Percentiles rank a stretch among this genome's conserved stretches.
Evolutionary conservation across 2,329 filamentous ascomycete genomes (phyloP).

Genomic region (Aspergillus pseudoglaucus): DNA sequence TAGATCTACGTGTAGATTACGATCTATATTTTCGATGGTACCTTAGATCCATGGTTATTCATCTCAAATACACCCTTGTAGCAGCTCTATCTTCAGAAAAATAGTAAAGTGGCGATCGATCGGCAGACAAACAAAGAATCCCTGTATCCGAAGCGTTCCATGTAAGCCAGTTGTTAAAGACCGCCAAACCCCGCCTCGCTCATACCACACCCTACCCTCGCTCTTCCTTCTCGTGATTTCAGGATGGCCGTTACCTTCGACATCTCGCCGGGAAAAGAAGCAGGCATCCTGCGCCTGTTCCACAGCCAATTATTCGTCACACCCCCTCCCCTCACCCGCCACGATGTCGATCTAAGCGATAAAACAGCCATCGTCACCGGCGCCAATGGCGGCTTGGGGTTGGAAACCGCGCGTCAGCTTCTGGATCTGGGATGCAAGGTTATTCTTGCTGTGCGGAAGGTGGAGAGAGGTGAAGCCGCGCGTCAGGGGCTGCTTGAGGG

Average conservation of each 20-base stretch:
- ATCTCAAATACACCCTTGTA: too few species aligned
- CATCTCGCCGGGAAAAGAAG: not conserved
- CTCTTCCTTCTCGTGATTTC: too few species aligned
- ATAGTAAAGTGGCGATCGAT: too few species aligned
- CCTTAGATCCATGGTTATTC: too few species aligned
- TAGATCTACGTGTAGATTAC: too few species aligned
- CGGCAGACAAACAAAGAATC: too few species aligned
- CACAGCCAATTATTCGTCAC: not conserved
- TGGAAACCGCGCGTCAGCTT: conserved; percentile 40
- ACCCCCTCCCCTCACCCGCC: not conserved
- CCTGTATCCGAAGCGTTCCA: too few species aligned
- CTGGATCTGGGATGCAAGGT: conserved; percentile 37
- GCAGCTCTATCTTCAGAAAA: too few species aligned
- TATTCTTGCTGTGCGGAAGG: conserved; percentile 44
- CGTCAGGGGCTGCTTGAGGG: conserved; percentile 21
- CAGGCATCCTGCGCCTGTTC: not conserved
- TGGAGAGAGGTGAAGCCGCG: conserved; percentile 39
- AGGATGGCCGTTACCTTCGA: not conserved
- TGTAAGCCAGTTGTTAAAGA: too few species aligned
- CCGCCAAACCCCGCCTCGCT: too few species aligned
- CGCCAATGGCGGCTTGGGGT: conserved; percentile 45
- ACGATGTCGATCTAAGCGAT: conserved; percentile 14
- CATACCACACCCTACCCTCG: too few species aligned
- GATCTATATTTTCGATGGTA: too few species aligned
- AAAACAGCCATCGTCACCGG: conserved; percentile 47